Percentiles rank a stretch among this genome's conserved stretches.
These are phyloP conservation scores for Coemansia erecta DNA, from an alignment of 192 early-diverging fungal genomes.

Conservation along the genomic window DNA sequence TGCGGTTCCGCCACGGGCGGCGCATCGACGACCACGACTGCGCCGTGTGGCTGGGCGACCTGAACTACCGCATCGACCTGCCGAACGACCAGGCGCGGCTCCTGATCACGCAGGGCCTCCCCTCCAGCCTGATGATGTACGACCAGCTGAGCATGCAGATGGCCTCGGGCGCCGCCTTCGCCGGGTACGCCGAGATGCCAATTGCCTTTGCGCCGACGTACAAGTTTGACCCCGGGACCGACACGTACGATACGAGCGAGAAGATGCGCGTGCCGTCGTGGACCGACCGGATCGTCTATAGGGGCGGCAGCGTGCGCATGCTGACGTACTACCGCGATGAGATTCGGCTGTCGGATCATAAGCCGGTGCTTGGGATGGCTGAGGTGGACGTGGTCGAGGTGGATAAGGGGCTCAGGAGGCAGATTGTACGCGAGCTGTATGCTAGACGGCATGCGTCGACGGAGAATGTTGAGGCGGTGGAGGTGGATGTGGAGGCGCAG, in stretches of 20 bases:
- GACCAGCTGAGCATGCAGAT: constrained; percentile 67
- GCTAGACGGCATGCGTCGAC: constrained; percentile 14
- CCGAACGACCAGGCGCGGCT: constrained; percentile 64
- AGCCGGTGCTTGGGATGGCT: constrained; percentile 47
- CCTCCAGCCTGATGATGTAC: constrained; percentile 54
- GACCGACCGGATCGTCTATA: constrained; percentile 86
- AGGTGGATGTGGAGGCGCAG: too few species aligned
- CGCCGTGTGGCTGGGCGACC: constrained; percentile 85
- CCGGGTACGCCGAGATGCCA: constrained; percentile 75
- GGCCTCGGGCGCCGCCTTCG: constrained; percentile 62
- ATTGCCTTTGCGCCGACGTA: constrained; percentile 93
- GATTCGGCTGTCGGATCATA: constrained; percentile 48
- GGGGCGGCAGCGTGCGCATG: constrained; percentile 21
- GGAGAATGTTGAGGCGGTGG: too few species aligned
- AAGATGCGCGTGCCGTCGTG: constrained; percentile 94
- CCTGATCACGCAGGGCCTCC: constrained; percentile 41
- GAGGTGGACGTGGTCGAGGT: constrained; percentile 44
- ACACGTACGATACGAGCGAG: constrained; percentile 88
- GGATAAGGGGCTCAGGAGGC: constrained; percentile 34
- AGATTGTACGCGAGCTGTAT: constrained; percentile 41
- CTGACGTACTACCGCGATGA: constrained; percentile 50
- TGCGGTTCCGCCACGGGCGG: constrained; percentile 69
- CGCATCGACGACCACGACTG: constrained; percentile 77
- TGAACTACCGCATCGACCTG: constrained; percentile 86
- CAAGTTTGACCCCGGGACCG: constrained; percentile 86